A percentile compares a stretch with the other conserved stretches of the same genome.
Conservation (phyloP, 2,329 filamentous ascomycete species). For the Zalaria sp. region DNA sequence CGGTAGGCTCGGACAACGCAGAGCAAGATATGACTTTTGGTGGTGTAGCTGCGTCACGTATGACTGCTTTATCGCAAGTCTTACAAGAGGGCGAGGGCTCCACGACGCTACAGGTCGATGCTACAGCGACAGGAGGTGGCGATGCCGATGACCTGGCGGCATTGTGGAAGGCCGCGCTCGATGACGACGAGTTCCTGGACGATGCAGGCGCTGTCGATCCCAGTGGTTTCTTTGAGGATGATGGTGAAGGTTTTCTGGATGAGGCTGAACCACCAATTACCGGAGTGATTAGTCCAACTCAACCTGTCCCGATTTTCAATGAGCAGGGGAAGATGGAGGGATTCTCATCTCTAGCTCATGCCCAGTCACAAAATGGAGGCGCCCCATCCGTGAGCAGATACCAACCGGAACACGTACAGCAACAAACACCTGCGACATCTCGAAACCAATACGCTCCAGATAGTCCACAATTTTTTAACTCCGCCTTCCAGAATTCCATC, state of each 20-base stretch:
- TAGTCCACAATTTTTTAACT: slow-evolving; percentile 33
- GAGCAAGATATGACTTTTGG: background rate
- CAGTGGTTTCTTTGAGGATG: slow-evolving; percentile 59
- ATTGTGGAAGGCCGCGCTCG: slow-evolving; percentile 73
- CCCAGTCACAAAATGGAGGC: slow-evolving; percentile 3
- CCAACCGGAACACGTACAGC: slow-evolving; percentile 7
- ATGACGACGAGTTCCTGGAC: slow-evolving; percentile 40
- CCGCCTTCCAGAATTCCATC: slow-evolving; percentile 15
- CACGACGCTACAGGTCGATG: background rate
- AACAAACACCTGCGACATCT: slow-evolving; percentile 10
- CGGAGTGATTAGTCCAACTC: background rate
- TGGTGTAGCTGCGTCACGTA: slow-evolving; percentile 1
- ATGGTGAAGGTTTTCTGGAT: slow-evolving; percentile 74
- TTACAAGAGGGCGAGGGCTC: background rate
- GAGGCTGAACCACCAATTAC: slow-evolving; percentile 30
- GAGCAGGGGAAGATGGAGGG: slow-evolving; percentile 2
- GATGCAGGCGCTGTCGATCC: slow-evolving; percentile 38
- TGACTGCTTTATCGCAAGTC: slow-evolving; percentile 3
- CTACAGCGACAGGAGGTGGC: background rate
- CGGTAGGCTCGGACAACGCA: background rate
- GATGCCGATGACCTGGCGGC: slow-evolving; percentile 54
- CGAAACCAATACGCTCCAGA: slow-evolving; percentile 34
- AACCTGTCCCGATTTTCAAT: slow-evolving; percentile 1
- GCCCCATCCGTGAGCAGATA: slow-evolving; percentile 3
- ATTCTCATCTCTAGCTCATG: slow-evolving; percentile 2